phyloP scores from a whole-genome alignment of 495 filamentous ascomycete genomes.

The Amorphotheca resinae region DNA sequence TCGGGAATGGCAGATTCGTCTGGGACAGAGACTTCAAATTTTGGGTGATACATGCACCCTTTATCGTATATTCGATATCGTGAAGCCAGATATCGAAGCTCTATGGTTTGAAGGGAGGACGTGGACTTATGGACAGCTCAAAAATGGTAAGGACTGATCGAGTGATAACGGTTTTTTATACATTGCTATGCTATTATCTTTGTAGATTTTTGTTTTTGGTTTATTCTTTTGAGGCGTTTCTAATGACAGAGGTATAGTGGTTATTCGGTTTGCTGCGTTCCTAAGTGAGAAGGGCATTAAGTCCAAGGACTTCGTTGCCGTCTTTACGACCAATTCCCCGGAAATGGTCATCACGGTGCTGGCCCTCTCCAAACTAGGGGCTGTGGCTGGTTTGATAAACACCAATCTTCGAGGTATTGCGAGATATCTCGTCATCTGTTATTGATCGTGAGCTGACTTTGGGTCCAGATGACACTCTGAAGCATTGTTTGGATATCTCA shows the following conservation, averaged over 20 bases:
- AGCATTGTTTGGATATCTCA: conserved; percentile 17
- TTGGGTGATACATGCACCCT: conserved; percentile 33
- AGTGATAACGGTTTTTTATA: neutral
- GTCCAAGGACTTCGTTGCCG: conserved; percentile 30
- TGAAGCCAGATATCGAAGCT: conserved; percentile 26
- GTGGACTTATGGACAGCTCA: conserved; percentile 38
- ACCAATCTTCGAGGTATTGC: conserved; percentile 17
- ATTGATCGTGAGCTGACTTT: conserved; percentile 4
- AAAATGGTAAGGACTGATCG: conserved; percentile 33
- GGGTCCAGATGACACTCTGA: conserved; percentile 28
- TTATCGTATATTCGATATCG: conserved; percentile 33
- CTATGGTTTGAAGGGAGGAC: conserved; percentile 40
- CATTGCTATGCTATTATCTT: neutral
- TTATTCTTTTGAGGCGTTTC: too few relatives aligned
- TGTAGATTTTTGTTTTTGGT: neutral
- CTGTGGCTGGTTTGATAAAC: conserved; percentile 16
- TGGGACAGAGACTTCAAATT: conserved; percentile 28
- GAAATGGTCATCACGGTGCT: conserved; percentile 18
- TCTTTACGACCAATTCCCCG: conserved; percentile 30
- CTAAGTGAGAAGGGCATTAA: conserved; percentile 27
- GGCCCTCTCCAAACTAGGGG: conserved; percentile 15
- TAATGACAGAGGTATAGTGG: too few relatives aligned
- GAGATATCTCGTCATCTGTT: neutral
- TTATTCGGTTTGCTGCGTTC: conserved; percentile 33
- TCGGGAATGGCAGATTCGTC: conserved; percentile 23